Evolutionary conservation across 805 yeast species (phyloP).

Genomic region (Candida manassasensis): DNA sequence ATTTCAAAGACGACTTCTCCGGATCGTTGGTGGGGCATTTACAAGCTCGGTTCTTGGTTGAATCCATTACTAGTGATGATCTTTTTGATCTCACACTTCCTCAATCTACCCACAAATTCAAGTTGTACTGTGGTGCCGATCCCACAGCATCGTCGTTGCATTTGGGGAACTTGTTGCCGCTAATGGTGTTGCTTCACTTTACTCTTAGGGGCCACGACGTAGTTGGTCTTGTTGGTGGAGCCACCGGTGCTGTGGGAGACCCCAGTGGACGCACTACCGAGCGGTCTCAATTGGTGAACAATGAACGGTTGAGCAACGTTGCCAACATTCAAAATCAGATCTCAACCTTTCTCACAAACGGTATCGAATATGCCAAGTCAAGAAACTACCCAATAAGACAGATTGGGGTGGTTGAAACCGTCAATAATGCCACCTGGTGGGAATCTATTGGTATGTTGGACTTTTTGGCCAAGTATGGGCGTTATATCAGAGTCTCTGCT

Average conservation of each 20-base stretch:
- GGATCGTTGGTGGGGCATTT: conserved; percentile 33
- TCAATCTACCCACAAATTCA: conserved; percentile 33
- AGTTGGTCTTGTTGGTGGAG: conserved; percentile 87
- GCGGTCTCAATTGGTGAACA: conserved; percentile 53
- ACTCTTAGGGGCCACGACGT: conserved; percentile 78
- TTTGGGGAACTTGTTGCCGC: conserved; percentile 84
- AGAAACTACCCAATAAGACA: conserved; percentile 34
- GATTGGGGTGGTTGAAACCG: conserved; percentile 38
- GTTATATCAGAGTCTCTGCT: conserved; percentile 71
- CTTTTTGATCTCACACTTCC: conserved; percentile 29
- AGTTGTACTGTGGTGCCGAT: conserved; percentile 91
- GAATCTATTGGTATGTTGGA: conserved; percentile 65
- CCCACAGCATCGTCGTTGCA: conserved; percentile 91
- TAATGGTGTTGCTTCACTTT: conserved; percentile 81
- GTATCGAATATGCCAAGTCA: conserved; percentile 55
- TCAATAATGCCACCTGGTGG: conserved; percentile 88
- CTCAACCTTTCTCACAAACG: conserved; percentile 53
- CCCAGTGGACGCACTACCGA: conserved; percentile 90
- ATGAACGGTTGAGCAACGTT: conserved; percentile 53
- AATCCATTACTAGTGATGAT: conserved; percentile 34
- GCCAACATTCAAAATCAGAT: conserved; percentile 58
- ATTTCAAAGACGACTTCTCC: conserved; percentile 18
- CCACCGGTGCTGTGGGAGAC: conserved; percentile 94
- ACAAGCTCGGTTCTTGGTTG: conserved; percentile 33
- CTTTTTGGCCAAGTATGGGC: conserved; percentile 73